These are phyloP conservation scores for Solanum dulcamara DNA, from an alignment of 257 asterid species.

Conservation along the genomic window DNA sequence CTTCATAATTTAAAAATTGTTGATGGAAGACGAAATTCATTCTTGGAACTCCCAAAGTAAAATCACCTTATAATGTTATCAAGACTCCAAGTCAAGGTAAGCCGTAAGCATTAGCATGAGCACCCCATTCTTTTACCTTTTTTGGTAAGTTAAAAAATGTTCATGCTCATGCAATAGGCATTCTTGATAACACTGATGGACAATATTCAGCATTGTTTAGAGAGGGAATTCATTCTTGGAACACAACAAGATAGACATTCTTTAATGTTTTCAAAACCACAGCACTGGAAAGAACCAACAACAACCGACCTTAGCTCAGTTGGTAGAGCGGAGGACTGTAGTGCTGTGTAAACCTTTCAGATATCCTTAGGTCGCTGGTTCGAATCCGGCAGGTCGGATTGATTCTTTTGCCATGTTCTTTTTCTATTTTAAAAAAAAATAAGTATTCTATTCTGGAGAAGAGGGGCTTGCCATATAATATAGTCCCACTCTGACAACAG, in stretches of 20 bases:
- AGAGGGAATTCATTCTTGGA: not conserved
- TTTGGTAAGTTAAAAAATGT: not conserved
- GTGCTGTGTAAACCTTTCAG: not conserved
- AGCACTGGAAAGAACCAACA: not conserved
- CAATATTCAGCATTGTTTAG: not conserved
- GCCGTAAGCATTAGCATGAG: not conserved
- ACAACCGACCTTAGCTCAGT: conserved; percentile 6
- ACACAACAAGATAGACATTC: not conserved
- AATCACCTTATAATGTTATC: not conserved
- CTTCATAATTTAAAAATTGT: not conserved
- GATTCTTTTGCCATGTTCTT: not conserved
- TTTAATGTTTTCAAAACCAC: not conserved
- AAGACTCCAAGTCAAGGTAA: not conserved
- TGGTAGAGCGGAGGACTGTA: conserved; percentile 8
- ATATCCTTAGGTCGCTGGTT: conserved; percentile 30
- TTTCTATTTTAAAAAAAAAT: not conserved
- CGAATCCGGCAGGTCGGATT: conserved; percentile 41
- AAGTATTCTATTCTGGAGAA: not conserved
- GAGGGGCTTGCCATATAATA: not conserved
- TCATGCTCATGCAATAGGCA: not conserved
- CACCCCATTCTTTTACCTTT: not conserved
- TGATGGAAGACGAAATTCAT: not conserved
- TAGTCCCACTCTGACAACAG: not conserved
- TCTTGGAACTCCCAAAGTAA: not conserved
- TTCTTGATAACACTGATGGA: not conserved